Evolutionary conservation across 1,284 basidiomycete genomes (phyloP), one percentile per base, ranked within the genome.

Genomic region (Fomes fomentarius): DNA sequence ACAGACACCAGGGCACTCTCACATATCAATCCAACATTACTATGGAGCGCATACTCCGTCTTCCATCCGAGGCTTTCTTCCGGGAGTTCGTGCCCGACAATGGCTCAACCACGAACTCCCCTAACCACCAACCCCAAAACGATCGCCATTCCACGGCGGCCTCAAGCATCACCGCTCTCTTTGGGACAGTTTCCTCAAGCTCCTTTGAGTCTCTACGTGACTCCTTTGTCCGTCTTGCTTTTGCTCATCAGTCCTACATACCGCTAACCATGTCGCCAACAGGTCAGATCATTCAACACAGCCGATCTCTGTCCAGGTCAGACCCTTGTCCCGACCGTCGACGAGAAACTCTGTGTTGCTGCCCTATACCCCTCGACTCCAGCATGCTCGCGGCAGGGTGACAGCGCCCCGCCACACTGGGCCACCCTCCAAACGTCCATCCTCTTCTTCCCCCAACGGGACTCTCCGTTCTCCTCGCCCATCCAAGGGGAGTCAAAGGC

Each of bases 201-300:
- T n/a, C 35, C n/a, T 9, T 9, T 19, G 26, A 19, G 5, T 15
- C 14, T 4, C 26, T 43, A 4, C 31, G 41, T 17, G 8, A 30
- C 8, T 43, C 41, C 12, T 43, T 43, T n/a, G 41, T 43, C n/a
- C 25, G 41, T 43, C 15, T 1, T 7, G 17, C 12, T n/a, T 26
- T 26, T 10, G n/a, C 19, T n/a, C 10, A 22, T 26, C 24, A n/a
- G n/a, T 25, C 4, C 40, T 24, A 14, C 4, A 33, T 10, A 25
- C 40, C 10, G 40, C 40, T 25, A 24, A 43, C 41, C n/a, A n/a
- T 22, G 19, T 17, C 26, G 2, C 30, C n/a, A n/a, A n/a, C n/a
- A 52, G 51, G 38, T 21, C 31, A n/a, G 21, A 10, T 39, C 45
- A 9, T 33, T 53, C 24, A 53, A 53, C 25, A 25, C 30, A 8